Evolutionary conservation across 2,329 filamentous ascomycete genomes (phyloP).

Genomic region (Myriosclerotinia curreyana): DNA sequence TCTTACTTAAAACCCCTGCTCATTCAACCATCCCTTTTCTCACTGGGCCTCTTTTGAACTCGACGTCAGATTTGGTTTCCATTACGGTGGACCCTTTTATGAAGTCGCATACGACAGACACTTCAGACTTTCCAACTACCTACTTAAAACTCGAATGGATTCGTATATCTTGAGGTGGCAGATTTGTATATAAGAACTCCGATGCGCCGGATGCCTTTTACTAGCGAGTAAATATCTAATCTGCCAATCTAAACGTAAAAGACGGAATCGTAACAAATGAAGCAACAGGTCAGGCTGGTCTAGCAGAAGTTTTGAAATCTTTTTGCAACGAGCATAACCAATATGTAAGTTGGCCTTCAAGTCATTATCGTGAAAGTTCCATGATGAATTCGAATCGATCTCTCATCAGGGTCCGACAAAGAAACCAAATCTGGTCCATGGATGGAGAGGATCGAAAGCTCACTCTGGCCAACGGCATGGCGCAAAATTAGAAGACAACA

Average conservation of each 20-base stretch:
- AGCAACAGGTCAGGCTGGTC: neutral
- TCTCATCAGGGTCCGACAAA: neutral
- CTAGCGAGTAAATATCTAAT: too few species aligned
- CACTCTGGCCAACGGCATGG: neutral
- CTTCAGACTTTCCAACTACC: too few species aligned
- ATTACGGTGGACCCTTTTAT: neutral
- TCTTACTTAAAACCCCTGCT: neutral
- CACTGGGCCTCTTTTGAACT: neutral
- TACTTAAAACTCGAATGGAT: too few species aligned
- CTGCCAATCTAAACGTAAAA: too few species aligned
- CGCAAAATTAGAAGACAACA: too few species aligned
- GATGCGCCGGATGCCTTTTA: too few species aligned
- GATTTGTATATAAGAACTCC: too few species aligned
- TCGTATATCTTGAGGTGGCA: too few species aligned
- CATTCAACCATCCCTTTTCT: neutral
- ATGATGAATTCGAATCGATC: neutral
- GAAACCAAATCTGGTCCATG: neutral
- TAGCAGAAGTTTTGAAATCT: neutral
- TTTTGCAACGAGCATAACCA: neutral
- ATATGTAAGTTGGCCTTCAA: neutral
- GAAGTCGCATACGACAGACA: neutral
- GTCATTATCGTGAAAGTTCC: neutral
- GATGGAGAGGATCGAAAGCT: neutral
- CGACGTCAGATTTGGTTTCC: too few species aligned
- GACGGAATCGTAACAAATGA: too few species aligned